phyloP scores from a whole-genome alignment of 306 rosid species.

The Casuarina cunninghamiana region DNA sequence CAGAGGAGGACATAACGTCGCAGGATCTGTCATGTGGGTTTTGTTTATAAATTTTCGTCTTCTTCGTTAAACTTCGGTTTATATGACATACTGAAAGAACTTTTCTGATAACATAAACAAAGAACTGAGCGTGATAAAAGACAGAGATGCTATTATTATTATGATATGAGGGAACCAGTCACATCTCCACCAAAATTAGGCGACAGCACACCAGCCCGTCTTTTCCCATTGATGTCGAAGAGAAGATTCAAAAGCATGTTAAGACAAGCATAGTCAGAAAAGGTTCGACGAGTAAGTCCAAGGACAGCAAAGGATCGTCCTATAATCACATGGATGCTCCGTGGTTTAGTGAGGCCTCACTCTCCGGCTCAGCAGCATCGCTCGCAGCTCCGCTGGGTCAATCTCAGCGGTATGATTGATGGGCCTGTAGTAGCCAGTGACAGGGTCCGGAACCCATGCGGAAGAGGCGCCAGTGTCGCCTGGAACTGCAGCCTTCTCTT shows the following conservation, averaged over 20 bases:
- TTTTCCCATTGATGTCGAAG: neutral
- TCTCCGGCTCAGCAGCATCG: constrained; percentile 39
- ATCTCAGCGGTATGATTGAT: constrained; percentile 31
- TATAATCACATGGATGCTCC: neutral
- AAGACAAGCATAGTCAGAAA: neutral
- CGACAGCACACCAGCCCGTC: no score
- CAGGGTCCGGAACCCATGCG: constrained; percentile 58
- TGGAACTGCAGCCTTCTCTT: constrained; percentile 16
- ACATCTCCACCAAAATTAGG: no score
- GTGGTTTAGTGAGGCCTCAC: neutral
- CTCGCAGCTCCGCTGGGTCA: constrained; percentile 56
- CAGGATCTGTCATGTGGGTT: no score
- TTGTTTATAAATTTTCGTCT: no score
- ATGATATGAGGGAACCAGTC: no score
- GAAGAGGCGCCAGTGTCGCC: constrained; percentile 27
- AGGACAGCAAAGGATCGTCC: neutral
- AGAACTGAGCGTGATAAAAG: no score
- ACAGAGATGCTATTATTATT: no score
- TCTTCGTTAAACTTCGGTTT: no score
- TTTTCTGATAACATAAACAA: no score
- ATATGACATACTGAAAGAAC: no score
- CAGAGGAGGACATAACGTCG: no score
- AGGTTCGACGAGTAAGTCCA: neutral
- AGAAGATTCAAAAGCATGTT: neutral
- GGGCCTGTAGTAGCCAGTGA: constrained; percentile 55